phyloP scores from a whole-genome alignment of 805 yeast species.

The Wickerhamia fluorescens region DNA sequence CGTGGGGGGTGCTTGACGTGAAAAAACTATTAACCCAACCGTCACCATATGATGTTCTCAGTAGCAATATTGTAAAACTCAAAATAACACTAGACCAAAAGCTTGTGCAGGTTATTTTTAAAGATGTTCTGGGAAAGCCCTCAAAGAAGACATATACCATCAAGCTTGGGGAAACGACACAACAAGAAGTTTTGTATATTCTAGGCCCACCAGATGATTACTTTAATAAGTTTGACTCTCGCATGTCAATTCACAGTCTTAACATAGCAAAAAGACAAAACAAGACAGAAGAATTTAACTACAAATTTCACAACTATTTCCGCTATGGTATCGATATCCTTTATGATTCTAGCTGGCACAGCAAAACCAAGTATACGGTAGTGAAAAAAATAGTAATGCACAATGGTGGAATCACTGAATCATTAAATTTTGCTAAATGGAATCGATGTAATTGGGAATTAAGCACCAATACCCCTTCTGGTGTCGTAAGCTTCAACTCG shows the following conservation, averaged over 20 bases:
- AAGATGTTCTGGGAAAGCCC: too few relatives aligned
- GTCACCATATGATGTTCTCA: conserved; percentile 9
- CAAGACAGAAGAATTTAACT: conserved; percentile 5
- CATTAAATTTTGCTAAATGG: conserved; percentile 49
- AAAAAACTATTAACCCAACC: too few relatives aligned
- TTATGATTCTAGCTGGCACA: conserved; percentile 30
- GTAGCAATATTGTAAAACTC: not conserved
- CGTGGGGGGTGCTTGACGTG: too few relatives aligned
- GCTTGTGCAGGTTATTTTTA: not conserved
- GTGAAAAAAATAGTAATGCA: conserved; percentile 45
- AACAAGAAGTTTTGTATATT: conserved; percentile 39
- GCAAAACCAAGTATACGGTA: conserved; percentile 6
- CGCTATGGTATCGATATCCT: conserved; percentile 47
- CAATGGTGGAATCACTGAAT: conserved; percentile 43
- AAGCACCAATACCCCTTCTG: conserved; percentile 5
- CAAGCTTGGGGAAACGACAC: conserved; percentile 37
- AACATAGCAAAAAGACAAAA: too few relatives aligned
- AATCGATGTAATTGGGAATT: conserved; percentile 42
- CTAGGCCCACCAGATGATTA: conserved; percentile 55
- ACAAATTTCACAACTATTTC: conserved; percentile 51
- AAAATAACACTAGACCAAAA: not conserved
- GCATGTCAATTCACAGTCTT: conserved; percentile 38
- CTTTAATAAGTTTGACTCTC: conserved; percentile 38
- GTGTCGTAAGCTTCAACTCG: conserved; percentile 13
- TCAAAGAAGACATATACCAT: too few relatives aligned